Percentiles rank a stretch among this genome's conserved stretches.
phyloP scores from a whole-genome alignment of 2,329 filamentous ascomycete species.

The Bipolaris zeicola region DNA sequence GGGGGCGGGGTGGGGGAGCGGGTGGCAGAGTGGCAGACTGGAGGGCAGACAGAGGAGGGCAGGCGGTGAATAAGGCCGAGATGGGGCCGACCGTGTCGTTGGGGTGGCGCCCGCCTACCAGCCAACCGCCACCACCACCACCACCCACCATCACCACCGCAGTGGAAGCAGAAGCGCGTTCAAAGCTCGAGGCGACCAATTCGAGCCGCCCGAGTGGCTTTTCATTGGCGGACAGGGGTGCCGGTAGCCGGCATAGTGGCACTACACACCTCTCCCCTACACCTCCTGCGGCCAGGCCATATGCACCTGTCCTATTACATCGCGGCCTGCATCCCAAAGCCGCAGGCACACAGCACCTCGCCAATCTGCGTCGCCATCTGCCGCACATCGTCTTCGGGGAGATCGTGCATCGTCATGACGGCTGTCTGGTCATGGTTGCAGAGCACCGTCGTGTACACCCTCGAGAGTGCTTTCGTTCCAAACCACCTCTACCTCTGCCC shows the following conservation, averaged over 20 bases:
- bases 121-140: not conserved
- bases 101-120: constrained; percentile 5
- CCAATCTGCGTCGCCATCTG: constrained; percentile 8
- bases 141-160: not conserved
- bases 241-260: constrained; percentile 2
- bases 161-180: not conserved
- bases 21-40: not conserved
- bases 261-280: not conserved
- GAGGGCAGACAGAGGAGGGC: not conserved
- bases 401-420: not conserved
- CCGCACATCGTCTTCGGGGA: not conserved
- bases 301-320: constrained; percentile 4
- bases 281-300: not conserved
- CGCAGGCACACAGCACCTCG: constrained; percentile 13
- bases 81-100: constrained; percentile 2
- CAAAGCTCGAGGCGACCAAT: not conserved
- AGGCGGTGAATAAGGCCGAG: not conserved
- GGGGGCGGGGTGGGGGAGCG: constrained; percentile 9
- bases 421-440: not conserved
- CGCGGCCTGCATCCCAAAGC: not conserved
- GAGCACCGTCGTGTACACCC: too few relatives aligned
- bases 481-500: not conserved
- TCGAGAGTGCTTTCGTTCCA: not conserved
- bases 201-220: not conserved
- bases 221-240: not conserved